Evolutionary conservation across 2,329 filamentous ascomycete species (phyloP), one percentile per base, ranked within the genome.

Genomic region (Diatrype stigma): DNA sequence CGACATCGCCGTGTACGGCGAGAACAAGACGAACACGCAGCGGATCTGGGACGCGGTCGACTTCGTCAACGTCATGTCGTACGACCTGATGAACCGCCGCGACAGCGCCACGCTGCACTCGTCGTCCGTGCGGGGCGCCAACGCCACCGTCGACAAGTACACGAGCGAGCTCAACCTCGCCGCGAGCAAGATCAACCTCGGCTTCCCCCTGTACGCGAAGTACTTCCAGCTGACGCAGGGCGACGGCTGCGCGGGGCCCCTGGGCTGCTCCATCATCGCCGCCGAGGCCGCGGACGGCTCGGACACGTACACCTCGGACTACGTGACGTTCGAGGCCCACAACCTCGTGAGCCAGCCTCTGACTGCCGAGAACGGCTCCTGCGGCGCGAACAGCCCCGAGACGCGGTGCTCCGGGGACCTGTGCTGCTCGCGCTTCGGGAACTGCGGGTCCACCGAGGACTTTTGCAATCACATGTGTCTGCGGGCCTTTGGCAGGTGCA

Each of bases 21-120:
- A 76, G 22, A 79, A 80, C 7, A 73, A 82, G 0, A 81, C n/a
- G n/a, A 82, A 1, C 69, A 73, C 51, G 86, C n/a, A n/a, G n/a
- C n/a, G n/a, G n/a, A n/a, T 89, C 57, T 80, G 79, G 71, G 63
- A 70, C 12, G 72, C 74, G 1, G 76, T 88, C 17, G 84, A 89
- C 63, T 85, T 83, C 60, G 73, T 89, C 61, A 89, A 89, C 61
- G 46, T 89, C 56, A 89, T 89, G 85, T 77, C 79, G 8, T 89
- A 89, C 64, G 86, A 90, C 62, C 64, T 90, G 45, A 85, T 87
- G 78, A 89, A 88, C 69, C 82, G 86, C 6, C 78, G 86, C 19
- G 80, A 87, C 64, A 78, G 70, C 42, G 64, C 72, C 17, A 88
- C 85, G 2, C 74, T 71, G 16, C 85, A 88, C 62, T 83, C 87